Conservation (phyloP, 257 asterid genomes). For the Osmanthus fragrans region DNA sequence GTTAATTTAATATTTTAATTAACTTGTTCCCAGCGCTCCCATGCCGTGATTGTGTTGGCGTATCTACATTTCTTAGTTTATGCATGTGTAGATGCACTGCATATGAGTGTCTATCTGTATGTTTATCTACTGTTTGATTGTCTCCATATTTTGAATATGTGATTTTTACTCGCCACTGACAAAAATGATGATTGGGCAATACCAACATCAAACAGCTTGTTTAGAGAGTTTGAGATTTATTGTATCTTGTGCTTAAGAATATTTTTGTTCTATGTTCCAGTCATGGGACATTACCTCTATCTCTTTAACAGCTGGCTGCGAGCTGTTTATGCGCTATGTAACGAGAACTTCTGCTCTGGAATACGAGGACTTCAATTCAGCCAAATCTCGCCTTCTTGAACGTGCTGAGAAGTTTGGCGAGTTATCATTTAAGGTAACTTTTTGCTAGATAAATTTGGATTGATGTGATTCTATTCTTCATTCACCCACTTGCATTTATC, state of each 20-base stretch:
- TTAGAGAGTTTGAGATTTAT: background rate
- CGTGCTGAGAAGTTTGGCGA: conserved; percentile 97
- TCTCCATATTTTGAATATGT: background rate
- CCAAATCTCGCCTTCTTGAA: conserved; percentile 81
- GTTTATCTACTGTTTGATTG: background rate
- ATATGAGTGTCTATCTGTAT: background rate
- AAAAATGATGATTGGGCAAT: background rate
- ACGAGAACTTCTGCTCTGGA: conserved; percentile 91
- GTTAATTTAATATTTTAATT: no score
- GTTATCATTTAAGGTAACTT: conserved; percentile 71
- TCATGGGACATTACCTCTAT: conserved; percentile 96
- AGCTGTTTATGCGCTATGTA: conserved; percentile 86
- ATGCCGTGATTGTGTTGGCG: no score
- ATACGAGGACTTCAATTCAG: conserved; percentile 82
- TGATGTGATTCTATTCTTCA: conserved; percentile 5
- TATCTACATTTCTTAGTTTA: background rate
- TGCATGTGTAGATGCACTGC: background rate
- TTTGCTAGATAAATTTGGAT: conserved; percentile 7
- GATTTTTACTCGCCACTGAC: background rate
- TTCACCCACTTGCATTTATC: background rate
- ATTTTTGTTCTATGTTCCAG: conserved; percentile 37
- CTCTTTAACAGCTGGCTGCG: conserved; percentile 93
- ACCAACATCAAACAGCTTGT: background rate
- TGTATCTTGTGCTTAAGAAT: background rate
- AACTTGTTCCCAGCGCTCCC: background rate